These are phyloP conservation scores for Epicoccum sorghinum DNA, from an alignment of 2,329 filamentous ascomycete genomes.

Conservation along the genomic window DNA sequence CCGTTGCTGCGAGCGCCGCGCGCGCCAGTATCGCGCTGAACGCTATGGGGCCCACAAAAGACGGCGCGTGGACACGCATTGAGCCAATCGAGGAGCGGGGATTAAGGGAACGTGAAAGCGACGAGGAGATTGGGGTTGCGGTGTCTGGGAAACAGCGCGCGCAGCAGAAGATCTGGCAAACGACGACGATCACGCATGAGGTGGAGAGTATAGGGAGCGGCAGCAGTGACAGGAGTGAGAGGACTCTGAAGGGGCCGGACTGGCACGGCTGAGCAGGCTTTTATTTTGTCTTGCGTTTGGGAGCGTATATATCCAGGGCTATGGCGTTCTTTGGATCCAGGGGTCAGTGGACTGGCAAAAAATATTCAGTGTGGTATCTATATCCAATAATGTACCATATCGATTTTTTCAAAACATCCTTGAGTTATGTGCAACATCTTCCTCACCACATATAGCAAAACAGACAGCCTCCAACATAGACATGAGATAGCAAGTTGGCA, in stretches of 20 bases:
- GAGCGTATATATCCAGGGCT: conserved; percentile 10
- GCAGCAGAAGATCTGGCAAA: conserved; percentile 9
- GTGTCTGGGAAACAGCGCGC: background rate
- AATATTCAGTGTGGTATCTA: too few relatives aligned
- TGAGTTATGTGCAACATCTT: too few relatives aligned
- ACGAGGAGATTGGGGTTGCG: conserved; percentile 6
- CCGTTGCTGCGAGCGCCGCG: background rate
- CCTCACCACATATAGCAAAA: too few relatives aligned
- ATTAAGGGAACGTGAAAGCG: background rate
- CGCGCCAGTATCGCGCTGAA: conserved; percentile 5
- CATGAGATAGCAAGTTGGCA: too few relatives aligned
- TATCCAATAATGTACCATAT: too few relatives aligned
- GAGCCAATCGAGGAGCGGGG: conserved; percentile 8
- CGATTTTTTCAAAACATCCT: too few relatives aligned
- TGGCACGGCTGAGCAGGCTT: background rate
- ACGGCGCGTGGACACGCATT: conserved; percentile 9
- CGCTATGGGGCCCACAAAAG: background rate
- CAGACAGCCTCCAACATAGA: too few relatives aligned
- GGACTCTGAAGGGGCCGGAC: background rate
- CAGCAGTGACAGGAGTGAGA: background rate
- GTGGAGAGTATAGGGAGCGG: background rate
- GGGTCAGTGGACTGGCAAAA: too few relatives aligned
- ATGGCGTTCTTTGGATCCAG: background rate
- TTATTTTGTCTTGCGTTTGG: background rate
- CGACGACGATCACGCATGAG: conserved; percentile 2